Conservation (phyloP, 257 asterid genomes). For the Linderniella brevidens region DNA sequence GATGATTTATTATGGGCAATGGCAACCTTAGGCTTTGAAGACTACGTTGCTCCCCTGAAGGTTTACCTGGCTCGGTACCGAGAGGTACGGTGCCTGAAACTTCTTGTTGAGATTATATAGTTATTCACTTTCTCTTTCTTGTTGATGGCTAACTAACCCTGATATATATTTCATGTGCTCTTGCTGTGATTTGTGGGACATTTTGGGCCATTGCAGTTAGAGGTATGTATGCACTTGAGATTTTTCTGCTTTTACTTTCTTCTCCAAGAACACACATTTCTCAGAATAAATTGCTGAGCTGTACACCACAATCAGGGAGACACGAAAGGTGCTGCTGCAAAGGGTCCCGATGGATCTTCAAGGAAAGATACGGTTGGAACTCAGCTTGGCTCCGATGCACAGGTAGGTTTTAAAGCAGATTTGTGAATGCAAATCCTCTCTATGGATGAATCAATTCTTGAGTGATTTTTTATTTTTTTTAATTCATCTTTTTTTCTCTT, state of each 20-base stretch:
- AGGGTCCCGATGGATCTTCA: conserved; percentile 41
- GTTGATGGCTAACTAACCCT: too few species aligned
- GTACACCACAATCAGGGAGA: conserved; percentile 31
- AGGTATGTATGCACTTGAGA: too few species aligned
- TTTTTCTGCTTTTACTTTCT: too few species aligned
- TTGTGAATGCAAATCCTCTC: too few species aligned
- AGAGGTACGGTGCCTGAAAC: conserved; percentile 25
- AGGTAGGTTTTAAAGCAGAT: conserved; percentile 15
- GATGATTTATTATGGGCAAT: conserved; percentile 71
- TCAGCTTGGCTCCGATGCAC: conserved; percentile 29
- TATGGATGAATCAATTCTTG: too few species aligned
- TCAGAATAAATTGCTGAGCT: too few species aligned
- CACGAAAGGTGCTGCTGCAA: conserved; percentile 50
- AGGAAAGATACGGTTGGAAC: conserved; percentile 34
- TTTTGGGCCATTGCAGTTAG: too few species aligned
- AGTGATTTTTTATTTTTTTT: not conserved
- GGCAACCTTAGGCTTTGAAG: conserved; percentile 71
- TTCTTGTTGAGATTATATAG: not conserved
- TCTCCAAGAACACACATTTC: too few species aligned
- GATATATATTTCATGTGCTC: not conserved
- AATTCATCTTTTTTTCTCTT: not conserved
- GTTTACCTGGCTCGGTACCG: conserved; percentile 45
- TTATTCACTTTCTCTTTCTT: too few species aligned
- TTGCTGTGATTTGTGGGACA: too few species aligned
- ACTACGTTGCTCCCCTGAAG: conserved; percentile 67